phyloP scores from a whole-genome alignment of 257 asterid species.

The Nyctanthes arbortristis region DNA sequence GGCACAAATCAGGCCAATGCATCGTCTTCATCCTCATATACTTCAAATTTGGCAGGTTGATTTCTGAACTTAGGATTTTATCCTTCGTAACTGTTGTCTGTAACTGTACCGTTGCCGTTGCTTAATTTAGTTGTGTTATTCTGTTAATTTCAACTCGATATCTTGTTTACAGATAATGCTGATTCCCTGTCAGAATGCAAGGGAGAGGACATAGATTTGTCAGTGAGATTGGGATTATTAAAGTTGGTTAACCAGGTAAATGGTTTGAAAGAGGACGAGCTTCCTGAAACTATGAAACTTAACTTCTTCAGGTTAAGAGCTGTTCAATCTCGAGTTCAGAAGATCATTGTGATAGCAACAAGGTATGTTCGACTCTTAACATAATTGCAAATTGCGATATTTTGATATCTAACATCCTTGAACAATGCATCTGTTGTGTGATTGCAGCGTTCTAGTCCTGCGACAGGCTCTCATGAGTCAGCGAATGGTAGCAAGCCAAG shows the following conservation, averaged over 20 bases:
- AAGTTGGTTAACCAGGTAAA: conserved; percentile 64
- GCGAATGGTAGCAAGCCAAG: conserved; percentile 47
- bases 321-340: conserved; percentile 82
- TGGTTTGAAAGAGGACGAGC: conserved; percentile 69
- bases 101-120: no score
- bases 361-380: conserved; percentile 48
- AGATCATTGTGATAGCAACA: conserved; percentile 82
- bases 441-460: conserved; percentile 65
- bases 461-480: conserved; percentile 68
- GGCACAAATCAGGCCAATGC: conserved; percentile 35
- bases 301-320: conserved; percentile 67
- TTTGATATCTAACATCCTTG: neutral
- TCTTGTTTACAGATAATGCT: conserved; percentile 37
- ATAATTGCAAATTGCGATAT: no score
- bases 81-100: neutral
- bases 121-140: neutral
- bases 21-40: conserved; percentile 36
- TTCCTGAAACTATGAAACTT: conserved; percentile 94
- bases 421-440: neutral
- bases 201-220: conserved; percentile 74
- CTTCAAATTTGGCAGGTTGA: conserved; percentile 45
- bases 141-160: conserved; percentile 4
- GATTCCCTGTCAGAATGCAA: conserved; percentile 61
- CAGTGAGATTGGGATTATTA: conserved; percentile 82
- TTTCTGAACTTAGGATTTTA: neutral